Percentiles rank a stretch among this genome's conserved stretches.
Conservation (phyloP, 2,329 filamentous ascomycete genomes). For the Pseudogymnoascus sp. region DNA sequence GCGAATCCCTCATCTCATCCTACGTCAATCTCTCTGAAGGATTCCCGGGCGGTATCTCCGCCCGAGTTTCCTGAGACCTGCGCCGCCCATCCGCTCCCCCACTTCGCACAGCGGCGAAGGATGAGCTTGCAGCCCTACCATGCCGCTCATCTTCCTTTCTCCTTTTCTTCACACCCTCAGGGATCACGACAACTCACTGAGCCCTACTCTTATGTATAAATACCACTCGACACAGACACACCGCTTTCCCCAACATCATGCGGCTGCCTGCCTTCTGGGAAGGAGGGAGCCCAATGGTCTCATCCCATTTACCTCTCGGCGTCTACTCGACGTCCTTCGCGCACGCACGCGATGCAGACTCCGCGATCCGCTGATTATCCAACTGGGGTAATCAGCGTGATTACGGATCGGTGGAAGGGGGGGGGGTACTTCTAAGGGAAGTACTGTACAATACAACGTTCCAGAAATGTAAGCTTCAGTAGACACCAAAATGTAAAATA, state of each 20-base stretch:
- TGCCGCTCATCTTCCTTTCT: not conserved
- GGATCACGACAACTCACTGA: not conserved
- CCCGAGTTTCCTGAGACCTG: not conserved
- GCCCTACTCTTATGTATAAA: not conserved
- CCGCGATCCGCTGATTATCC: not conserved
- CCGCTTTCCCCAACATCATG: not conserved
- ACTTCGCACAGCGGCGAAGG: not conserved
- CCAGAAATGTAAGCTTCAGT: not conserved
- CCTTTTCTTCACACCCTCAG: not conserved
- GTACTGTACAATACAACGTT: not conserved
- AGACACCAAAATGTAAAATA: not conserved
- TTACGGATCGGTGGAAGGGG: not conserved
- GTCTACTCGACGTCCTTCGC: not conserved
- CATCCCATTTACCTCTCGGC: not conserved
- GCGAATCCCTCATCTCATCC: not conserved
- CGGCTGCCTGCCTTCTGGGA: not conserved
- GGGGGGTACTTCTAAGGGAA: not conserved
- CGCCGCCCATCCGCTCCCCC: not conserved
- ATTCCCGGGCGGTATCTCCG: not conserved
- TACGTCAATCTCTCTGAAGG: not conserved
- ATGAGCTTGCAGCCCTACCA: not conserved
- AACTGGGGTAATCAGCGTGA: not conserved
- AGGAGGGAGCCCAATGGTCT: not conserved
- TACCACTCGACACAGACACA: not conserved
- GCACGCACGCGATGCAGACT: not conserved